These are phyloP conservation scores for Cucumis sativus DNA, from an alignment of 306 rosid genomes.

Conservation along the genomic window DNA sequence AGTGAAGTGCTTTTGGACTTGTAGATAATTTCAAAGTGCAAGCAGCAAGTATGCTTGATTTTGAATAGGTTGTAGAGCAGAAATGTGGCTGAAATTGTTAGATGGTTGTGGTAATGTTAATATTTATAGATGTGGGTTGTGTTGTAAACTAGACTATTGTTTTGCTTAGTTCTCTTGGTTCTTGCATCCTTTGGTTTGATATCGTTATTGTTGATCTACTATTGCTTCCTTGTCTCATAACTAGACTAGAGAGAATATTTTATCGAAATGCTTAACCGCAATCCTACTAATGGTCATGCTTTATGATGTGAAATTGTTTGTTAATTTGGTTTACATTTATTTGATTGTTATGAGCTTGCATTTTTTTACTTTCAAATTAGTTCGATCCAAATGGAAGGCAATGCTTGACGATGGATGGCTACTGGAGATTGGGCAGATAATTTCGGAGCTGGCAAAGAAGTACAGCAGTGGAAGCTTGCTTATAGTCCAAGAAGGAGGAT, in stretches of 20 bases:
- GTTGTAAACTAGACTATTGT: not conserved
- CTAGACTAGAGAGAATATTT: not conserved
- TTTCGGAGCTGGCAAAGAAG: slow-evolving; percentile 24
- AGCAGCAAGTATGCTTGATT: not conserved
- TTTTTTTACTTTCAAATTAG: slow-evolving; percentile 25
- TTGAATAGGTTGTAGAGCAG: not conserved
- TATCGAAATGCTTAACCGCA: not conserved
- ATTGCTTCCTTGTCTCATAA: not conserved
- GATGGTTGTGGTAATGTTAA: not conserved
- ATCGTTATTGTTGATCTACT: not conserved
- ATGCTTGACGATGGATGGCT: slow-evolving; percentile 89
- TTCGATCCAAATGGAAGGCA: slow-evolving; percentile 96
- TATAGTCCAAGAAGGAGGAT: slow-evolving; percentile 92
- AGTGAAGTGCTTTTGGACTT: not conserved
- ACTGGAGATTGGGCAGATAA: slow-evolving; percentile 41
- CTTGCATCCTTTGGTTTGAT: not conserved
- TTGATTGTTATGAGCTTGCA: not conserved
- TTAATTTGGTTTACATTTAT: not conserved
- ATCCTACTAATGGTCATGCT: not conserved
- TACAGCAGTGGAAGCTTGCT: slow-evolving; percentile 45
- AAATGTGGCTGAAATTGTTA: not conserved
- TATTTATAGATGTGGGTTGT: not conserved
- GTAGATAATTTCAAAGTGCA: not conserved
- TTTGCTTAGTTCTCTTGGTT: not conserved
- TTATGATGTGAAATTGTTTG: too few relatives aligned